Conservation (phyloP, 768 basidiomycete genomes). For the Phylloporus sp. region DNA sequence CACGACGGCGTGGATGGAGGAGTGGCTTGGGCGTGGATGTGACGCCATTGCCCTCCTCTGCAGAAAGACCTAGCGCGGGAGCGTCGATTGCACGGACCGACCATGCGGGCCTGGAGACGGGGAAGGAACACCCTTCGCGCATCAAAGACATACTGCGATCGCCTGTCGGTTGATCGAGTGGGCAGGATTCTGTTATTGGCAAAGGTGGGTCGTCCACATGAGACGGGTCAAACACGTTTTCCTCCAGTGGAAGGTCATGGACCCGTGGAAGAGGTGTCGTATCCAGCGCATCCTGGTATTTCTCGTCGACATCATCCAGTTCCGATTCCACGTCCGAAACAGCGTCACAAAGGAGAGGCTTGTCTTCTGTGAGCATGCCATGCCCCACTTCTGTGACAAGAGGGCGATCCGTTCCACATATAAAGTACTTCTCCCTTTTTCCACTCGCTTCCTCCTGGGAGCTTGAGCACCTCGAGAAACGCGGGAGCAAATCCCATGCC, state of each 20-base stretch:
- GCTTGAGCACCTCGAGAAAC: constrained; percentile 8
- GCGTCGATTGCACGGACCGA: constrained; percentile 27
- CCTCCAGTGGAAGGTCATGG: constrained; percentile 20
- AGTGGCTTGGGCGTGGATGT: constrained; percentile 11
- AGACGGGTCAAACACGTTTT: constrained; percentile 4
- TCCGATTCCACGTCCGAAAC: constrained; percentile 22
- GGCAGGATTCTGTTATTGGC: neutral
- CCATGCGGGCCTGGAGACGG: constrained; percentile 26
- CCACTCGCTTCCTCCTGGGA: neutral
- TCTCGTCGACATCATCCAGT: constrained; percentile 26
- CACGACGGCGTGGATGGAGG: constrained; percentile 21
- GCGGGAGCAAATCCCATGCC: constrained; percentile 23
- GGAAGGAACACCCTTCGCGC: constrained; percentile 12
- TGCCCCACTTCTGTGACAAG: constrained; percentile 4
- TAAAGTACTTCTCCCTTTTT: constrained; percentile 1
- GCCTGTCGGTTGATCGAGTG: constrained; percentile 6
- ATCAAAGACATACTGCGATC: constrained; percentile 13
- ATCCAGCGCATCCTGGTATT: constrained; percentile 31
- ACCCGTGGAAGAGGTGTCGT: constrained; percentile 17
- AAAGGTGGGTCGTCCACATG: constrained; percentile 12
- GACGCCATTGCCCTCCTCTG: neutral
- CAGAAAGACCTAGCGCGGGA: constrained; percentile 18
- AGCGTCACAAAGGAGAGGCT: constrained; percentile 5
- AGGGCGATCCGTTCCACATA: neutral
- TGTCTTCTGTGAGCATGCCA: constrained; percentile 1